phyloP scores from a whole-genome alignment of 441 rosid species.

The Hura crepitans region DNA sequence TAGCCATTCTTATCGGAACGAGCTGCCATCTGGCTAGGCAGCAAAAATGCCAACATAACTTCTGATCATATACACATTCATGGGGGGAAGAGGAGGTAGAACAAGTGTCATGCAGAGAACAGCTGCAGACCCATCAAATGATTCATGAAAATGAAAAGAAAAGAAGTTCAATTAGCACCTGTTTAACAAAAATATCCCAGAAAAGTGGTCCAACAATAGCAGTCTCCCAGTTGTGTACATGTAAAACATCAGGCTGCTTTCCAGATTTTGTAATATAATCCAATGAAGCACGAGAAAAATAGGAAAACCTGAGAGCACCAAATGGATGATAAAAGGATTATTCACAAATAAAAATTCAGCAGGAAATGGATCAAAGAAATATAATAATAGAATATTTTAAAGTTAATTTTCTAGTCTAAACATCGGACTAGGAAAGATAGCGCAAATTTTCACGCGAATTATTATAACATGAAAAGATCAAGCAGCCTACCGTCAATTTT shows the following conservation, averaged over 20 bases:
- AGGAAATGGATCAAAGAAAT: constrained; percentile 3
- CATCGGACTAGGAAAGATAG: not conserved
- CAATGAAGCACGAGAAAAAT: constrained; percentile 89
- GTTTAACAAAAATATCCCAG: constrained; percentile 77
- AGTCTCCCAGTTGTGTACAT: constrained; percentile 83
- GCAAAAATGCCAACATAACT: not conserved
- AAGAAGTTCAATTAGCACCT: constrained; percentile 37
- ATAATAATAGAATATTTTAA: too few relatives aligned
- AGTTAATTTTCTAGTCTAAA: not conserved
- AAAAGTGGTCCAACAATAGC: constrained; percentile 80
- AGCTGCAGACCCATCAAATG: too few relatives aligned
- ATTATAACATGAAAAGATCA: not conserved
- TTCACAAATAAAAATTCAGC: constrained; percentile 9
- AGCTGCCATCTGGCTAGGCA: not conserved
- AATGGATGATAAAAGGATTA: constrained; percentile 14
- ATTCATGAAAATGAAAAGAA: not conserved
- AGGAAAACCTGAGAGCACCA: constrained; percentile 51
- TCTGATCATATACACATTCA: too few relatives aligned
- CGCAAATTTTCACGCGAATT: not conserved
- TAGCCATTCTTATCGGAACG: not conserved
- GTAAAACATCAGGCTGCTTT: constrained; percentile 80
- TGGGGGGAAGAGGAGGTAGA: too few relatives aligned
- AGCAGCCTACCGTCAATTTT: not conserved
- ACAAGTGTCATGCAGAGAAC: too few relatives aligned
- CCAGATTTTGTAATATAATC: constrained; percentile 75